Evolutionary conservation across 495 filamentous ascomycete genomes (phyloP), one percentile per base, ranked within the genome.

Genomic region (Parachaetomium inaequale): DNA sequence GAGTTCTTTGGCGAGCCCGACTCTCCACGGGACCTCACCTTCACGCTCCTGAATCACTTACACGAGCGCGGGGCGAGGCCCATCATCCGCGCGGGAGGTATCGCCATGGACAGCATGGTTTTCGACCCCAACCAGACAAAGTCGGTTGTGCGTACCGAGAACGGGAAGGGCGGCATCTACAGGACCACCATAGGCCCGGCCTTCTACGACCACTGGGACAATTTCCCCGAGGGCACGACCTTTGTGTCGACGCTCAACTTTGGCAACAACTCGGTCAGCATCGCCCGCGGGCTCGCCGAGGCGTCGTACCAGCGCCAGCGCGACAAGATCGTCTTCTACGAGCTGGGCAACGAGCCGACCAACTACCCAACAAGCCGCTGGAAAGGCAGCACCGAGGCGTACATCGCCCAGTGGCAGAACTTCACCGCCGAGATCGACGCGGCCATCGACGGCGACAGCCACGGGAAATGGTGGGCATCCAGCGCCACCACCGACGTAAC

Each of bases 1-100:
- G 66, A 68, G 54, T 68, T 68, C 61, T 68, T 68, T 26, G 66
- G 66, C 57, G 66, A 68, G 54, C 66, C 66, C 3, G 34, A 42
- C 31, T 52, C 59, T 14, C 63, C 63, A 15, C n/a, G 40, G 14
- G n/a, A 43, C 5, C n/a, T 43, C 15, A 43, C 40, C n/a, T 43
- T 43, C 40, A 43, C 15, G 17, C 40, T 43, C 40, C 40, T 43
- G 15, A 43, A 43, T 7, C 40, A 43, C 19, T 7, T 43, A 6
- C 40, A 43, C n/a, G 40, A 43, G 5, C 40, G 40, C 40, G 40
- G 40, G 1, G 40, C n/a, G 1, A 43, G n/a, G n/a, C 40, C 40
- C 15, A 21, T 43, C 7, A 43, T 43, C 40, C 40, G 40, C n/a
- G 40, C 40, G 7, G 40, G 40, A 7, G 40, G 40, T 17, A 43